Conservation (phyloP, 2,329 filamentous ascomycete species). For the Plectosphaerella plurivora region DNA sequence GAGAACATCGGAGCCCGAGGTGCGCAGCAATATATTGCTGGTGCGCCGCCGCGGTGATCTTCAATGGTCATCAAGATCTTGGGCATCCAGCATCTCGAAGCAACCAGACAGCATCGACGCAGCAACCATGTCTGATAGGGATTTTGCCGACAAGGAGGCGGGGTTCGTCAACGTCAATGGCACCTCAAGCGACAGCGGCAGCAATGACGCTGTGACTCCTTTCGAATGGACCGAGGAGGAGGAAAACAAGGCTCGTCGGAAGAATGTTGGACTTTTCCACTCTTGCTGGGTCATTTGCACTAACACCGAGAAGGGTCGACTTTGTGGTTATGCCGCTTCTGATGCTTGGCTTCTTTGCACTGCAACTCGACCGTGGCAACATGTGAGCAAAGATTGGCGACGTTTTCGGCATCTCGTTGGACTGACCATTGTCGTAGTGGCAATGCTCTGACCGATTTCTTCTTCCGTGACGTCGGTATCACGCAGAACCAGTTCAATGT, state of each 20-base stretch:
- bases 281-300: background rate
- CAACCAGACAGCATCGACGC: background rate
- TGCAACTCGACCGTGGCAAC: slow-evolving; percentile 30
- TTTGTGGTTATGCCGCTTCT: slow-evolving; percentile 39
- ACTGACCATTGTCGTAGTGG: background rate
- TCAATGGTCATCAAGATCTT: too few species aligned
- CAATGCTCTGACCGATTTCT: slow-evolving; percentile 17
- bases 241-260: slow-evolving; percentile 19
- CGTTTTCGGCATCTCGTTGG: background rate
- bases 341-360: slow-evolving; percentile 38
- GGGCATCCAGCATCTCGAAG: too few species aligned
- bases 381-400: slow-evolving; percentile 19
- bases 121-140: background rate
- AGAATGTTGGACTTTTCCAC: slow-evolving; percentile 12
- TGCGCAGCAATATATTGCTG: too few species aligned
- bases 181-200: background rate
- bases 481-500: slow-evolving; percentile 48
- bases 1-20: too few species aligned
- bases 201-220: slow-evolving; percentile 1
- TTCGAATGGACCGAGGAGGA: slow-evolving; percentile 21
- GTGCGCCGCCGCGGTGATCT: too few species aligned
- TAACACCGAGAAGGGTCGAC: slow-evolving; percentile 31
- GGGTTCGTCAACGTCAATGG: background rate
- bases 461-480: slow-evolving; percentile 44
- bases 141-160: slow-evolving; percentile 1